Evolutionary conservation across 2,329 filamentous ascomycete species (phyloP).

Genomic region (Magnaporthiopsis incrustans): DNA sequence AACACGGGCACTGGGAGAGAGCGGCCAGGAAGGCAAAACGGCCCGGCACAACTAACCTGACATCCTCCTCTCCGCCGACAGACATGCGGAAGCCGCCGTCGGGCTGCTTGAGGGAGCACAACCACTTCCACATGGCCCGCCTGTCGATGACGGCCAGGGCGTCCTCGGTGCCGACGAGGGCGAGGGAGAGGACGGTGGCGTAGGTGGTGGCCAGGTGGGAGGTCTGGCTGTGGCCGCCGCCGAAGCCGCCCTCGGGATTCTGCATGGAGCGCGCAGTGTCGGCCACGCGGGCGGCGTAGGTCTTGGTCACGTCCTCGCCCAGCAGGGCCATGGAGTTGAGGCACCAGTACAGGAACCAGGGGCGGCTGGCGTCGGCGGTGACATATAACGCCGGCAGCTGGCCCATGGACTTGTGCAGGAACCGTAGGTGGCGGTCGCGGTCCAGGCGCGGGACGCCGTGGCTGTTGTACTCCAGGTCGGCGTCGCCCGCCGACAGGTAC

Average conservation of each 20-base stretch:
- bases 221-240: slow-evolving; percentile 83
- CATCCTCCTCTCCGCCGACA: slow-evolving; percentile 82
- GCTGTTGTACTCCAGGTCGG: slow-evolving; percentile 49
- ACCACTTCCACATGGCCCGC: slow-evolving; percentile 81
- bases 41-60: slow-evolving; percentile 50
- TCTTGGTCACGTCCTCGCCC: slow-evolving; percentile 57
- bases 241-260: slow-evolving; percentile 78
- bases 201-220: slow-evolving; percentile 88
- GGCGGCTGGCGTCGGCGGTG: slow-evolving; percentile 74
- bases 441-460: slow-evolving; percentile 70
- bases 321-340: slow-evolving; percentile 67
- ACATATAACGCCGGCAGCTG: slow-evolving; percentile 63
- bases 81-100: slow-evolving; percentile 88
- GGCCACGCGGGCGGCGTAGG: slow-evolving; percentile 62
- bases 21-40: background rate
- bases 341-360: slow-evolving; percentile 94
- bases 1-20: background rate
- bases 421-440: slow-evolving; percentile 51
- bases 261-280: slow-evolving; percentile 75
- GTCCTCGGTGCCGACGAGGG: slow-evolving; percentile 67
- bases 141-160: slow-evolving; percentile 72
- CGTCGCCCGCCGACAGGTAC: slow-evolving; percentile 49
- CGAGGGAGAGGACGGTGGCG: slow-evolving; percentile 70
- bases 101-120: slow-evolving; percentile 76
- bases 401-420: slow-evolving; percentile 50